Evolutionary conservation across 2,329 filamentous ascomycete genomes (phyloP).

Genomic region (Tympanopsis confertula): DNA sequence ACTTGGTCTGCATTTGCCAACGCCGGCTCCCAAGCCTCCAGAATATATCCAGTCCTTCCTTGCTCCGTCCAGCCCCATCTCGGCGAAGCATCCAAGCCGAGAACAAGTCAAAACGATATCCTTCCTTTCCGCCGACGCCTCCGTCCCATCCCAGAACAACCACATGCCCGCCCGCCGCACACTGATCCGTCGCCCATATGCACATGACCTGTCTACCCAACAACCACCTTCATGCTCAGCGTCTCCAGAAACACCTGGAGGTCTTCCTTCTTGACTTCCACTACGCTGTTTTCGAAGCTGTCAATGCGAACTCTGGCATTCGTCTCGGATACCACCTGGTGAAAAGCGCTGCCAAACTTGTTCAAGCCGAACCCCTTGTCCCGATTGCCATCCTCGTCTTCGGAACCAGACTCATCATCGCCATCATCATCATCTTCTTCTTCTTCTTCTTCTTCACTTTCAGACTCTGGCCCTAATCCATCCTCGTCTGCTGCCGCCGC

Average conservation of each 20-base stretch:
- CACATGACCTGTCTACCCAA: conserved; percentile 42
- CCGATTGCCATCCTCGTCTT: conserved; percentile 37
- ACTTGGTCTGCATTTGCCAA: too few species aligned
- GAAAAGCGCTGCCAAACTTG: conserved; percentile 87
- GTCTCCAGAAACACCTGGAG: conserved; percentile 81
- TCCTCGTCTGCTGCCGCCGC: conserved; percentile 37
- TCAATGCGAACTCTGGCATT: conserved; percentile 83
- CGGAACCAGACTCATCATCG: conserved; percentile 34
- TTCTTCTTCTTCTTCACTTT: conserved; percentile 38
- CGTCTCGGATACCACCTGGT: conserved; percentile 86
- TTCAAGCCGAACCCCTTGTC: conserved; percentile 68
- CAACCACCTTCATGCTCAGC: conserved; percentile 81
- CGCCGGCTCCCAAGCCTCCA: too few species aligned
- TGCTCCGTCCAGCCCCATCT: too few species aligned
- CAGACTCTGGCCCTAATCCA: conserved; percentile 35
- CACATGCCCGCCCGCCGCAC: too few species aligned
- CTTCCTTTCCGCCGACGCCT: too few species aligned
- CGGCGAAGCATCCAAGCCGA: too few species aligned
- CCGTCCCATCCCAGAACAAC: too few species aligned
- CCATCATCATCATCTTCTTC: conserved; percentile 32
- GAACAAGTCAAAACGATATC: too few species aligned
- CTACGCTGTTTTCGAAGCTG: conserved; percentile 93
- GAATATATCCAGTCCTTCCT: too few species aligned
- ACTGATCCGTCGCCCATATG: too few species aligned
- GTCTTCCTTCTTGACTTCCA: conserved; percentile 96